phyloP scores from a whole-genome alignment of 805 yeast species.

The Kazachstania kunashirensis region DNA sequence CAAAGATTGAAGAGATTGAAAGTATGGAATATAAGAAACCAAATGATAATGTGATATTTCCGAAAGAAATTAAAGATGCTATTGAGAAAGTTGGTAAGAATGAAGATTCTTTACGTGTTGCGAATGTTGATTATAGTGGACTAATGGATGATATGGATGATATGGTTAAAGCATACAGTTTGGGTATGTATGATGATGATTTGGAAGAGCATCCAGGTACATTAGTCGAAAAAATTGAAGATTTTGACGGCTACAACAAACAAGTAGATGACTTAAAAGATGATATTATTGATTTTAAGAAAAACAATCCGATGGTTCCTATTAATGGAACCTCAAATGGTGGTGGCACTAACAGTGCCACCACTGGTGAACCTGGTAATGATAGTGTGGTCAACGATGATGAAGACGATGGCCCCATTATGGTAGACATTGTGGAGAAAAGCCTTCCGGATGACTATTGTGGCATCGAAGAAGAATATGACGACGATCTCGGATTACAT shows the following conservation, averaged over 20 bases:
- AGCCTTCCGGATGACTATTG: slow-evolving; percentile 22
- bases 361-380: no score
- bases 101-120: slow-evolving; percentile 11
- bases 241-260: slow-evolving; percentile 43
- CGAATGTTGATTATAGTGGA: slow-evolving; percentile 33
- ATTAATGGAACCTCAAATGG: no score
- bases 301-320: slow-evolving; percentile 11
- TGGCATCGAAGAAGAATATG: slow-evolving; percentile 15
- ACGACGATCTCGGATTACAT: slow-evolving; percentile 13
- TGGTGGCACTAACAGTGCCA: no score
- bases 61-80: slow-evolving; percentile 8
- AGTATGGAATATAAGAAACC: background rate
- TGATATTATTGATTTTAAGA: slow-evolving; percentile 20
- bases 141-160: slow-evolving; percentile 41
- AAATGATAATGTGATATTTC: slow-evolving; percentile 7
- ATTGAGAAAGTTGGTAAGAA: slow-evolving; percentile 5
- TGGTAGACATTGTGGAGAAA: slow-evolving; percentile 25
- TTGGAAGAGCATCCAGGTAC: slow-evolving; percentile 43
- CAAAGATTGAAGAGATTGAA: slow-evolving; percentile 3
- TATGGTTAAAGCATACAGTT: slow-evolving; percentile 52
- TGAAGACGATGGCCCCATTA: slow-evolving; percentile 16
- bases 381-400: slow-evolving; percentile 11
- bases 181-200: slow-evolving; percentile 55
- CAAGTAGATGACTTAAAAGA: slow-evolving; percentile 32
- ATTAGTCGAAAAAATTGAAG: slow-evolving; percentile 43